Base-by-base conservation (phyloP, 306 rosid species). In the Herpetospermum pedunculosum region DNA sequence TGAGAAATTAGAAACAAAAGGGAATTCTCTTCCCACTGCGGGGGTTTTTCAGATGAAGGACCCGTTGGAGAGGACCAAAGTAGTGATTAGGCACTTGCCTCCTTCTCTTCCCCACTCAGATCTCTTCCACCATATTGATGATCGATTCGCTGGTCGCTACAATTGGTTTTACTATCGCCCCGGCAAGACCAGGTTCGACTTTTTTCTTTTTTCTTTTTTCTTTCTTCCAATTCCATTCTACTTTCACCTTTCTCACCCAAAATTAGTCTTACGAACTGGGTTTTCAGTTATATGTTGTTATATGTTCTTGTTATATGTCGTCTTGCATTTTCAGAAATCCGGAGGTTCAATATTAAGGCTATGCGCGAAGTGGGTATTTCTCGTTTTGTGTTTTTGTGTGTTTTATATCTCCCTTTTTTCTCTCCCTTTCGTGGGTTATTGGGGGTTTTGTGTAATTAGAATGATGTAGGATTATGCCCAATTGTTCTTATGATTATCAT, bases 21-120 rank as follows among this genome's bases (percentile, higher is more conserved):
- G 53, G 52, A 68, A 44, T 25, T 44, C 37, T 25, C 13, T 63
- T 5, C 19, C 53, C 52, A 41, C 21, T 40, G 73, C 52, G 57
- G 58, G 72, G 74, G 74, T 29, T 46, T 70, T 47, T 47, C 74
- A 58, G 90, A 93, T 87, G 99, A 94, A 89, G 80, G 90, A 75
- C 23, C 90, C 86, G 11, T 64, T 29, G 14, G 89, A 83, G 77
- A 87, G 76, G 78, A 94, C 95, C 65, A 94, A 94, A 83, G 92
- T 89, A 65, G 93, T 89, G 63, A 78, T 94, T 50, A 82, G 99
- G 81, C 96, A 83, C 85, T 81, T 94, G 69, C 99, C 99, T 23
- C 99, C 99, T 15, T 87, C 97, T 49, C 92, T 94, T 19, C 65
- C 95, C 32, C 85, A 84, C 75, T 84, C 97, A 48, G 97, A 91